Base-by-base conservation (phyloP, 176 grass and related monocot genomes). In the Aegilops speltoides region DNA sequence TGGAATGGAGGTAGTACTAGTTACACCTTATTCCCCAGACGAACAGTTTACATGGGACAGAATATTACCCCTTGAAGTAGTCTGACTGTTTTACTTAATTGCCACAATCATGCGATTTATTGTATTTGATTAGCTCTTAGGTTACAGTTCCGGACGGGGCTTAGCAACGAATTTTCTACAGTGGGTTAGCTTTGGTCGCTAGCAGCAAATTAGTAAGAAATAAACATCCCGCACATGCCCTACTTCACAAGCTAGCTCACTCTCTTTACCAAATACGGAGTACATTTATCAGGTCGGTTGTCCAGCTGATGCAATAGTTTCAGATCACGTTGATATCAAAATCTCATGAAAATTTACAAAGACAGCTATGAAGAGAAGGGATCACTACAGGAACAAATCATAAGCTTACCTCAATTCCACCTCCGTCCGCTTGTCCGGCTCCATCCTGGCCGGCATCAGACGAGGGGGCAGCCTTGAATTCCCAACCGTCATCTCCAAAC, bases 401-500 rank as follows among this genome's bases (percentile, higher is more conserved):
- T 15, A 74, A 4, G 29, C 82, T 85, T 64, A 91, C 89, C 89
- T 88, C 63, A 43, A 82, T 46, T 15, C 54, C 83, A 73, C 73
- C 41, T 78, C 34, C 83, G 46, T 10, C 43, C 14, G 26, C 60
- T 79, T 9, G 73, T 17, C 11, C 33, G 2, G 8, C 45, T 40
- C 85, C 81, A 28, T 54, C 62, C 48, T 41, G 76, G 19, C 7
- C 77, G 13, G 19, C 41, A 38, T 50, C 79, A 15, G 70, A 78
- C 9, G 46, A 14, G 7, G 79, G 13, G n/a, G 87, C 87, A 17
- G 79, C 83, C 79, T 86, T 89, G 83, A 92, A 92, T 86, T 92
- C 90, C 87, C 90, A 92, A 5, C 76, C 86, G 10, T 86, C 90
- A 14, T 92, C 83, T 10, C 23, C 90, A 8, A 92, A 86, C 24